Evolutionary conservation across 495 filamentous ascomycete genomes (phyloP).

Genomic region (Venustampulla echinocandica): DNA sequence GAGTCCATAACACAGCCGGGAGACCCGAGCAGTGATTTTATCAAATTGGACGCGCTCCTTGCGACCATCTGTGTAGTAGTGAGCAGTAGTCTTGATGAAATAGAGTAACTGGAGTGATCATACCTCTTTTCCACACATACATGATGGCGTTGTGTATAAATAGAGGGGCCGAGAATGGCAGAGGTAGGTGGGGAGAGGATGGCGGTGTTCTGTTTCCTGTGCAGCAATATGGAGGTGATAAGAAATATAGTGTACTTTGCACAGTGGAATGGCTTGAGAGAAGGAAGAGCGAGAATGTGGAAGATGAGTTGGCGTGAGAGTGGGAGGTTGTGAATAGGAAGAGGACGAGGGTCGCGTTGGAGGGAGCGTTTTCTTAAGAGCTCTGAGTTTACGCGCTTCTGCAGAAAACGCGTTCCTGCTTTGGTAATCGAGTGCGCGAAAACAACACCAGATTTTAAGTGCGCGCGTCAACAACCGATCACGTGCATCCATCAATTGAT

Average conservation of each 20-base stretch:
- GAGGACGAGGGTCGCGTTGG: slow-evolving; percentile 8
- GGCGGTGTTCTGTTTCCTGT: slow-evolving; percentile 1
- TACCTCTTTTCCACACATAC: slow-evolving; percentile 54
- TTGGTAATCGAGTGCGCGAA: slow-evolving; percentile 11
- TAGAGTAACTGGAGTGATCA: slow-evolving; percentile 14
- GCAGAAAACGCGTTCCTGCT: slow-evolving; percentile 12
- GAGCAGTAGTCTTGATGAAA: slow-evolving; percentile 5
- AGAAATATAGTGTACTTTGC: slow-evolving; percentile 6
- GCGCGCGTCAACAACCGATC: background rate
- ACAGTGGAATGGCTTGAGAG: slow-evolving; percentile 7
- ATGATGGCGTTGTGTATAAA: slow-evolving; percentile 29
- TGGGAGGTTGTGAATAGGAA: background rate
- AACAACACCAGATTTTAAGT: slow-evolving; percentile 22
- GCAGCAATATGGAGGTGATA: slow-evolving; percentile 4
- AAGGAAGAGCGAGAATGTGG: background rate
- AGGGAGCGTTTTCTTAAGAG: slow-evolving; percentile 15
- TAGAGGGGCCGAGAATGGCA: background rate
- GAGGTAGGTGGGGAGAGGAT: background rate
- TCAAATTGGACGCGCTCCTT: slow-evolving; percentile 99
- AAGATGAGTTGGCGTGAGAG: too few relatives aligned
- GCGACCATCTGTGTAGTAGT: slow-evolving; percentile 68
- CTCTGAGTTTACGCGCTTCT: slow-evolving; percentile 13
- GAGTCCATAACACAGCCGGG: slow-evolving; percentile 91
- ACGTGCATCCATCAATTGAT: background rate
- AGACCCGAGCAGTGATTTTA: slow-evolving; percentile 98